Base-by-base conservation (phyloP, 805 yeast species). In the Starmerella potacharoeniae region DNA sequence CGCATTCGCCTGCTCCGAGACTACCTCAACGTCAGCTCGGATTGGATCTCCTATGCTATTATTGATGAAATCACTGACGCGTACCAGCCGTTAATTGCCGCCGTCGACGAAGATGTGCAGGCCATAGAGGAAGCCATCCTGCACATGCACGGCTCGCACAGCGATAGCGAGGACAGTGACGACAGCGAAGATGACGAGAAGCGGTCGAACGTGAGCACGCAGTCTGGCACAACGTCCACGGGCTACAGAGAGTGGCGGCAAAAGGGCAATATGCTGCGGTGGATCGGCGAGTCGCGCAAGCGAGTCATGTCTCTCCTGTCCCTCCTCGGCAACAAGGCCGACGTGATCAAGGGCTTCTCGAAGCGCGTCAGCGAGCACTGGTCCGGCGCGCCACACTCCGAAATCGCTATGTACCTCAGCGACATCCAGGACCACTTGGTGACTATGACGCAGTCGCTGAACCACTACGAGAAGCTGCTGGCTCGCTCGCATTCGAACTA, bases 341-440 rank as follows among this genome's bases (percentile, higher is more conserved):
- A 93, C 70, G 98, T 93, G n/a, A 87, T 93, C 61, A 87, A 86
- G 65, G 97, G 96, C 0, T 89, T 93, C 66, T 84, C 95, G 49
- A 93, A 93, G 67, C 74, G 97, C 57, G 88, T 93, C 66, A 84
- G 82, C 60, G 96, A 89, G 62, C 87, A 77, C 58, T 84, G 86
- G 87, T 85, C 80, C 57, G 81, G 78, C 43, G 84, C 87, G 0
- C 88, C 91, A 51, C 76, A 83, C 59, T 79, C 83, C 11, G 97
- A 91, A 65, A 91, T 93, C 64, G 95, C 93, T 4, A 82, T 93
- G 83, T 93, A 91, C 68, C 71, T 93, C 56, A 96, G 97, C 16
- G 98, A 93, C 73, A 93, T 93, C 63, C 98, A 93, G 70, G 98
- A 93, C 71, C 98, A 93, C 71, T 83, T 93, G 37, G 87, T 93